A percentile compares a stretch with the other conserved stretches of the same genome.
phyloP scores from a whole-genome alignment of 1,139 yeast genomes.

The Zygosaccharomyces pseudobailii region DNA sequence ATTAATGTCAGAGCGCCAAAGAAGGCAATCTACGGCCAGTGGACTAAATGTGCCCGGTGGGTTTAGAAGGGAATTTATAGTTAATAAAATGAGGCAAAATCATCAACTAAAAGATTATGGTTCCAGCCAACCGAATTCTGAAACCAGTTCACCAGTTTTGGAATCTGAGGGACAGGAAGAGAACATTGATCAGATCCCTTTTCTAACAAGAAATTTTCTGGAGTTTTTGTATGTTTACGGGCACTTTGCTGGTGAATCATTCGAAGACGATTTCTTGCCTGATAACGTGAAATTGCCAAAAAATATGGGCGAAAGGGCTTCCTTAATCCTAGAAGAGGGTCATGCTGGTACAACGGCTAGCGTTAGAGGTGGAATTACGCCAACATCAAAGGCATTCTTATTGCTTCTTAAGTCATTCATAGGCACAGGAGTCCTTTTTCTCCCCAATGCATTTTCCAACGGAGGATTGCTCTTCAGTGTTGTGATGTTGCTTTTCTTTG shows the following conservation, averaged over 20 bases:
- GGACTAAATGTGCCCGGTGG: constrained; percentile 76
- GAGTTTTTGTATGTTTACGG: constrained; percentile 75
- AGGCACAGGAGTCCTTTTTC: constrained; percentile 73
- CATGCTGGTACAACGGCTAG: constrained; percentile 14
- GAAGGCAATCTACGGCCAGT: constrained; percentile 63
- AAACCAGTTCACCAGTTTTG: constrained; percentile 7
- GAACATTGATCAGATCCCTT: constrained; percentile 37
- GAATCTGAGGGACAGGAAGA: not conserved
- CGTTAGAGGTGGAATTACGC: constrained; percentile 58
- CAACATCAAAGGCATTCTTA: constrained; percentile 63
- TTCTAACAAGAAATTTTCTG: constrained; percentile 62
- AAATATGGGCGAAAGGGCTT: constrained; percentile 44
- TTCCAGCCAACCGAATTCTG: constrained; percentile 10
- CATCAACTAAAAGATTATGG: constrained; percentile 12
- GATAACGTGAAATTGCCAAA: constrained; percentile 45
- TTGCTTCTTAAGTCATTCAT: constrained; percentile 66
- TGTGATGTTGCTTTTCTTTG: constrained; percentile 50
- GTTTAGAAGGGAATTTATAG: constrained; percentile 62
- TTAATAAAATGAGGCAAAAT: constrained; percentile 37
- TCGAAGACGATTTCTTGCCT: constrained; percentile 61
- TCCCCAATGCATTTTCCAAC: constrained; percentile 68
- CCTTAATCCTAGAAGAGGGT: constrained; percentile 35
- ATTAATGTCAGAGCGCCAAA: constrained; percentile 22
- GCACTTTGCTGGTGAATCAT: constrained; percentile 78
- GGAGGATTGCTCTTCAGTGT: constrained; percentile 66